Percentiles rank a stretch among this genome's conserved stretches.
Evolutionary conservation across 148 eudicot genomes (phyloP).

Genomic region (Arctostaphylos glauca): DNA sequence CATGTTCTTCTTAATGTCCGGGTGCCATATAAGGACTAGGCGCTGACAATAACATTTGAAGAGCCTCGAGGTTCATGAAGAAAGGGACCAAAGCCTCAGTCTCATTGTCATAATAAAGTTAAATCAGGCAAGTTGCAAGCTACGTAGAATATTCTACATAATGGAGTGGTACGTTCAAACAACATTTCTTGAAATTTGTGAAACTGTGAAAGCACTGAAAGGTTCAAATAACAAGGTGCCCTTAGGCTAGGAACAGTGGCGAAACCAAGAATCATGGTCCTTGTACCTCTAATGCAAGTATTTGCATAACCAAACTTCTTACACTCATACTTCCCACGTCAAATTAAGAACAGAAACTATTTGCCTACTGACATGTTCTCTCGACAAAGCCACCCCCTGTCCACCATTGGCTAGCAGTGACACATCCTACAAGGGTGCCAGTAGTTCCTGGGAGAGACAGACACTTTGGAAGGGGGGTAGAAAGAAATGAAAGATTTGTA

Average conservation of each 20-base stretch:
- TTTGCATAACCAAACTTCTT: background rate
- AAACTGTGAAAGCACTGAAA: background rate
- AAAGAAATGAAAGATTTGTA: background rate
- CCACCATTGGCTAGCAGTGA: background rate
- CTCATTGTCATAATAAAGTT: background rate
- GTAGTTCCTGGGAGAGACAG: background rate
- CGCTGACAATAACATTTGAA: background rate
- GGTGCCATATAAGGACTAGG: background rate
- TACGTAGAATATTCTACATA: background rate
- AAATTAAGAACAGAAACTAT: background rate
- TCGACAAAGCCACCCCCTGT: background rate
- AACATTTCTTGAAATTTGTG: no score
- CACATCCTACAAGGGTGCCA: slow-evolving; percentile 3
- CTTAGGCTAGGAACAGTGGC: background rate
- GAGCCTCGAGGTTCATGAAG: background rate
- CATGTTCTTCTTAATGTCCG: background rate
- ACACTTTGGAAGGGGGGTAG: background rate
- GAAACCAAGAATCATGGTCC: background rate
- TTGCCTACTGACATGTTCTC: background rate
- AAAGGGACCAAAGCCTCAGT: background rate
- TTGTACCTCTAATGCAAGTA: background rate
- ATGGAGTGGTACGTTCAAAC: background rate
- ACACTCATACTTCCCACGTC: background rate
- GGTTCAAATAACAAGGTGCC: background rate
- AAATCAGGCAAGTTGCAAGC: background rate